phyloP scores from a whole-genome alignment of 106 monocot species.

The Amphibolis antarctica region DNA sequence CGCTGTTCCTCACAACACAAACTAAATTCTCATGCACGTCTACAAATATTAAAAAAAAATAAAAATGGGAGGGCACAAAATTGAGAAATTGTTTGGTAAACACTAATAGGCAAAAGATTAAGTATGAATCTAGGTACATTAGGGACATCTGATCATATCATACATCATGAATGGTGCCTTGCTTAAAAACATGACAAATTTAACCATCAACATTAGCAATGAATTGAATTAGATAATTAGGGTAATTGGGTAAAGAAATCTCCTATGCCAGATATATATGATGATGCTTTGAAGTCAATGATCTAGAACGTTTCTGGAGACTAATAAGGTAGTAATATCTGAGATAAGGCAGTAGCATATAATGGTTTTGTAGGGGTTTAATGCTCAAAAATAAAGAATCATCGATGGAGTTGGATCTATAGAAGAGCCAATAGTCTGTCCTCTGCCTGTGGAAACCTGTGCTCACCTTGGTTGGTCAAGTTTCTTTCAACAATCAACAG shows the following conservation, averaged over 20 bases:
- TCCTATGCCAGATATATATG: not conserved
- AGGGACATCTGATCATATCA: not conserved
- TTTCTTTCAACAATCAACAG: not conserved
- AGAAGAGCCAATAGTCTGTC: not conserved
- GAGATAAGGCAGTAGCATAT: not conserved
- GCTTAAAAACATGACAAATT: not conserved
- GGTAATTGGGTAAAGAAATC: not conserved
- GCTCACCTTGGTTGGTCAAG: not conserved
- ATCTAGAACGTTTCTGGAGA: not conserved
- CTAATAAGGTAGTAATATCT: not conserved
- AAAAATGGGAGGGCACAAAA: not conserved
- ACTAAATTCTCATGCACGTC: not conserved
- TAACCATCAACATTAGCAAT: not conserved
- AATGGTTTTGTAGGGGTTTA: not conserved
- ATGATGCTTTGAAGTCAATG: not conserved
- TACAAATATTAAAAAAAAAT: not conserved
- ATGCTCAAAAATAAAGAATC: no score
- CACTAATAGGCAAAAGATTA: not conserved
- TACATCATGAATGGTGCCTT: not conserved
- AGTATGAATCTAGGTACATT: not conserved
- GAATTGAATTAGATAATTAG: not conserved
- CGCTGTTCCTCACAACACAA: not conserved
- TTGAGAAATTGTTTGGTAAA: not conserved
- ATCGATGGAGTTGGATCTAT: not conserved
- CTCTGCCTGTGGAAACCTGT: not conserved